Percentiles rank a stretch among this genome's conserved stretches.
Conservation (phyloP, 2,329 filamentous ascomycete genomes). For the Aspergillus sp. region DNA sequence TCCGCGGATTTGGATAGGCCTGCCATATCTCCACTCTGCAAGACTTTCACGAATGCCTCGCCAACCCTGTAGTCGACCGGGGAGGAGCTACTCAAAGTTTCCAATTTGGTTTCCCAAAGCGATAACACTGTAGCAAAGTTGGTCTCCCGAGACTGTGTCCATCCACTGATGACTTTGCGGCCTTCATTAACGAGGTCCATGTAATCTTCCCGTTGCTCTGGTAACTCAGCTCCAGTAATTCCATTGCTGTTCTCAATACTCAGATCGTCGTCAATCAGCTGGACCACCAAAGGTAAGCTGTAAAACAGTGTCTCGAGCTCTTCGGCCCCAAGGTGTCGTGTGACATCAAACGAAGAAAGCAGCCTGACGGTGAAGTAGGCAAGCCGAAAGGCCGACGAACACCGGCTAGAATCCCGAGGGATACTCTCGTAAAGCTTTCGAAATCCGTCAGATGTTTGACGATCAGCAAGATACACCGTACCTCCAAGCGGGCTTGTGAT, state of each 20-base stretch:
- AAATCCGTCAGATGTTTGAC: slow-evolving; percentile 23
- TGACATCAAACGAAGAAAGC: slow-evolving; percentile 43
- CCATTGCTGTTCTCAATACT: slow-evolving; percentile 55
- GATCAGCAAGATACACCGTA: slow-evolving; percentile 61
- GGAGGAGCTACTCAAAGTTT: slow-evolving; percentile 27
- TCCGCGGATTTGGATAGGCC: slow-evolving; percentile 26
- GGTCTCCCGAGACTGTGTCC: slow-evolving; percentile 30
- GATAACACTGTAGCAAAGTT: slow-evolving; percentile 14
- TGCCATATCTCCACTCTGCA: slow-evolving; percentile 30
- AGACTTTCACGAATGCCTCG: slow-evolving; percentile 40
- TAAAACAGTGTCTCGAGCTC: slow-evolving; percentile 43
- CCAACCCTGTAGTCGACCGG: slow-evolving; percentile 38
- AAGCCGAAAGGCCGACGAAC: slow-evolving; percentile 72
- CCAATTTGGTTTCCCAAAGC: slow-evolving; percentile 37
- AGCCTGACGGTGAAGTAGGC: slow-evolving; percentile 66
- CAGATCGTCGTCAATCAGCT: slow-evolving; percentile 60
- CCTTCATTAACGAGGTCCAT: slow-evolving; percentile 53
- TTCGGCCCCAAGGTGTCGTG: slow-evolving; percentile 30
- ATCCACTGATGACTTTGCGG: slow-evolving; percentile 45
- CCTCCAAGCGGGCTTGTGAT: slow-evolving; percentile 72
- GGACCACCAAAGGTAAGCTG: slow-evolving; percentile 53
- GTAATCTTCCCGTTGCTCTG: slow-evolving; percentile 52
- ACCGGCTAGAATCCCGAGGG: slow-evolving; percentile 64
- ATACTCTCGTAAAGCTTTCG: slow-evolving; percentile 30
- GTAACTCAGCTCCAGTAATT: slow-evolving; percentile 48